Percentiles rank a stretch among this genome's conserved stretches.
Conservation (phyloP, 139 green algal species). For the Microglena sp. region DNA sequence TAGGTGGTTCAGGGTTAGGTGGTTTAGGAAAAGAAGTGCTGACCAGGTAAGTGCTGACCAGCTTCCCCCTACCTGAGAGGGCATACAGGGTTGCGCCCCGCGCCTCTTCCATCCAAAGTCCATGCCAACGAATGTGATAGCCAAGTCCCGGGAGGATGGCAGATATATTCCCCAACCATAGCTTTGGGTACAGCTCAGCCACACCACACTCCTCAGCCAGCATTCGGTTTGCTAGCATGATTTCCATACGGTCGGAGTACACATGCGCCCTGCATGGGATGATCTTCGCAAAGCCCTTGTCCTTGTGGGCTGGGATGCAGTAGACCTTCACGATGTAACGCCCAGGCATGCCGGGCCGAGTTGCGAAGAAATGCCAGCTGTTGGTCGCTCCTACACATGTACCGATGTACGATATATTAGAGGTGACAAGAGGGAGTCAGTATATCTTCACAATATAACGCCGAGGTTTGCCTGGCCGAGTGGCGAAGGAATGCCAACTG, state of each 20-base stretch:
- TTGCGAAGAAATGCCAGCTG: conserved; percentile 15
- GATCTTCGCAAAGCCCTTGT: no score
- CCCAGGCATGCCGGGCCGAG: background rate
- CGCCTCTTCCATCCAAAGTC: conserved; percentile 16
- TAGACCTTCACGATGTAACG: conserved; percentile 24
- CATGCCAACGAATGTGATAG: conserved; percentile 10
- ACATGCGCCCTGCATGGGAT: background rate
- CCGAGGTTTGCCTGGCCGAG: no score
- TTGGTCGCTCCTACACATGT: conserved; percentile 21
- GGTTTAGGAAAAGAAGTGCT: no score
- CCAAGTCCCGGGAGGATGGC: conserved; percentile 7
- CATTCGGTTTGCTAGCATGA: conserved; percentile 17
- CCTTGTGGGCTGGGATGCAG: conserved; percentile 20
- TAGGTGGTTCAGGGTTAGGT: no score
- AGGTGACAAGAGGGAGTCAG: no score
- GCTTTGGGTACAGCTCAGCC: no score
- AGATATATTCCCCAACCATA: no score
- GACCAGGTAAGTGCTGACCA: no score
- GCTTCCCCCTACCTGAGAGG: no score
- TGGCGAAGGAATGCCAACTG: no score
- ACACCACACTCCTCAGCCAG: conserved; percentile 15
- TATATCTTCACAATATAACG: no score
- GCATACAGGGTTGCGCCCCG: conserved; percentile 4
- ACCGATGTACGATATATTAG: no score
- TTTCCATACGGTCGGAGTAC: conserved; percentile 16